These are phyloP conservation scores for Rheum nobile DNA, from an alignment of 148 eudicot species.

Conservation along the genomic window DNA sequence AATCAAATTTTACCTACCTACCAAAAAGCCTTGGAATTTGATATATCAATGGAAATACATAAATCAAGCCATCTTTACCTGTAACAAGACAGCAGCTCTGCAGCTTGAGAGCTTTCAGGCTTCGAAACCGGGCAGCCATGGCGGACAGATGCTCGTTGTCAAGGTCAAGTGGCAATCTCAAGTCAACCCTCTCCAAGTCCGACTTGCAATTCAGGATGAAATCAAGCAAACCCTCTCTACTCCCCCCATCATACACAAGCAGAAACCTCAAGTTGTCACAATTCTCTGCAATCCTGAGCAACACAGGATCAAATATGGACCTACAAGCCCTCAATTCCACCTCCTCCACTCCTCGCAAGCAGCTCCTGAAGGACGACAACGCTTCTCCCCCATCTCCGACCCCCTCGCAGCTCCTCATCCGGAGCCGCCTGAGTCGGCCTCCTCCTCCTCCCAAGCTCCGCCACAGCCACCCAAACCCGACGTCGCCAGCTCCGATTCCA, in stretches of 20 bases:
- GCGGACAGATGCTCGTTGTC: constrained; percentile 33
- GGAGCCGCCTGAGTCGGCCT: constrained; percentile 24
- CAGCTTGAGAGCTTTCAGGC: constrained; percentile 23
- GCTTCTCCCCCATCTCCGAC: constrained; percentile 31
- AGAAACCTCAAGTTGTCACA: constrained; percentile 22
- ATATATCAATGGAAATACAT: not conserved
- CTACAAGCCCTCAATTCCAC: constrained; percentile 48
- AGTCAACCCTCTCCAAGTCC: constrained; percentile 27
- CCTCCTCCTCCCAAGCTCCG: constrained; percentile 23
- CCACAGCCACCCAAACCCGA: constrained; percentile 41
- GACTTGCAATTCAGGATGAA: constrained; percentile 29
- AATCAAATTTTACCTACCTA: not conserved
- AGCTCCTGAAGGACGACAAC: constrained; percentile 15
- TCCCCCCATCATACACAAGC: constrained; percentile 54
- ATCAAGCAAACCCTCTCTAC: constrained; percentile 37
- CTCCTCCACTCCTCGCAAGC: constrained; percentile 22
- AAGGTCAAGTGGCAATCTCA: constrained; percentile 61
- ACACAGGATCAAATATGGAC: constrained; percentile 24
- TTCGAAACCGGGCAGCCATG: constrained; percentile 22
- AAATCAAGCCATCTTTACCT: not conserved
- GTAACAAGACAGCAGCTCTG: constrained; percentile 58
- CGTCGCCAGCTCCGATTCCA: constrained; percentile 28
- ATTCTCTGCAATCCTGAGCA: constrained; percentile 27
- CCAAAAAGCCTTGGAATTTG: not conserved
- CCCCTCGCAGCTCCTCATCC: constrained; percentile 41